These are phyloP conservation scores for Solanum clarkiae DNA, from an alignment of 257 asterid genomes.

Conservation along the genomic window DNA sequence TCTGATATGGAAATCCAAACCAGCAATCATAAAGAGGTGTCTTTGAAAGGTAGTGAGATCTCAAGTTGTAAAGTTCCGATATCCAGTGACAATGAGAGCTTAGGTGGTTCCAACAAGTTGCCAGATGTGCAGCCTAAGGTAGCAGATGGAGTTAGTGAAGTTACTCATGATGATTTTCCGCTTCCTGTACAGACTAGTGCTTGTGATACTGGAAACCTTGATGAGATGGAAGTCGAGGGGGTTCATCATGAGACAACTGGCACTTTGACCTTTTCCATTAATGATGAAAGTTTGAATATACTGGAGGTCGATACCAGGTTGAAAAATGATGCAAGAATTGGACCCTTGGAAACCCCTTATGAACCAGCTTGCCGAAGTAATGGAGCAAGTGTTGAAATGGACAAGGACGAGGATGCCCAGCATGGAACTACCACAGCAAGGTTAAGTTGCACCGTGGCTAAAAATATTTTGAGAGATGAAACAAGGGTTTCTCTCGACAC, in stretches of 20 bases:
- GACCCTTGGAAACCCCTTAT: conserved; percentile 3
- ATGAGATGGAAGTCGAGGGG: conserved; percentile 27
- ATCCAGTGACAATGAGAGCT: conserved; percentile 11
- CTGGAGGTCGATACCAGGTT: conserved; percentile 7
- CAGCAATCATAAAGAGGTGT: conserved; percentile 6
- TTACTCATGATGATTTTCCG: conserved; percentile 10
- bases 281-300: conserved; percentile 4
- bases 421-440: not conserved
- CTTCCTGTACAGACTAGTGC: conserved; percentile 15
- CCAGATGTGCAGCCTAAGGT: conserved; percentile 4
- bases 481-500: not conserved
- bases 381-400: conserved; percentile 12
- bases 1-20: conserved; percentile 2
- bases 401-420: not conserved
- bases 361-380: conserved; percentile 8
- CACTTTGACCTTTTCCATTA: conserved; percentile 9
- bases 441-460: conserved; percentile 4
- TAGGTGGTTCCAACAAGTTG: conserved; percentile 5
- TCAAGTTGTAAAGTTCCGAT: conserved; percentile 9
- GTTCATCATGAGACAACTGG: conserved; percentile 1
- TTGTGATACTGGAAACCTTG: conserved; percentile 23
- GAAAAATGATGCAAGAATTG: conserved; percentile 7
- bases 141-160: not conserved
- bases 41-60: conserved; percentile 10
- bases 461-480: conserved; percentile 14